These are phyloP conservation scores for Pseudognaphalium luteoalbum DNA, from an alignment of 129 eudicot genomes.

Conservation along the genomic window DNA sequence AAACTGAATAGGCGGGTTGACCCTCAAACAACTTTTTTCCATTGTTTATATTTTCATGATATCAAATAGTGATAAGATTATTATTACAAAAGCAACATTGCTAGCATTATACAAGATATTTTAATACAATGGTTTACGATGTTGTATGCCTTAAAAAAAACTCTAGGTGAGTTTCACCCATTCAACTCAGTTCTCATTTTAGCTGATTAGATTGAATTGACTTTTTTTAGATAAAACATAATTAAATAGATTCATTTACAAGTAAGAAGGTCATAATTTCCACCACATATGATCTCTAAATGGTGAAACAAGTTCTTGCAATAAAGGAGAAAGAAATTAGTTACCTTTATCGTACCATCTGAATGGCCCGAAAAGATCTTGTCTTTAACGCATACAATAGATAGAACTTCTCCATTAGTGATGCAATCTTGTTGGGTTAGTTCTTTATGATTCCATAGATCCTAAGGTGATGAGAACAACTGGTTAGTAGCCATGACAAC, in stretches of 20 bases:
- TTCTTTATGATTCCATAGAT: conserved; percentile 74
- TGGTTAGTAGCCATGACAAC: conserved; percentile 22
- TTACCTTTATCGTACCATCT: conserved; percentile 79
- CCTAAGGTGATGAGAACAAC: conserved; percentile 39
- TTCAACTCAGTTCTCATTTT: not conserved
- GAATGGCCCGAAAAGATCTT: conserved; percentile 72
- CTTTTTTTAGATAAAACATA: not conserved
- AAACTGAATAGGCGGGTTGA: not conserved
- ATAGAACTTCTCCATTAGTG: conserved; percentile 59
- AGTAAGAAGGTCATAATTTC: not conserved
- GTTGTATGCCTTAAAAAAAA: not conserved
- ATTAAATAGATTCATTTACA: not conserved
- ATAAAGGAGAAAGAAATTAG: not conserved
- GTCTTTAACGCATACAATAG: conserved; percentile 47
- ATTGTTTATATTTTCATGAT: not conserved
- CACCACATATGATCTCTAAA: conserved; percentile 1
- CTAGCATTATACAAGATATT: not conserved
- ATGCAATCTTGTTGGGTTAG: conserved; percentile 62
- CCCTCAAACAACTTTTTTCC: not conserved
- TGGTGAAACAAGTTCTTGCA: not conserved
- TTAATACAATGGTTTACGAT: not conserved
- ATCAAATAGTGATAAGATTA: not conserved
- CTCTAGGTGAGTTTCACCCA: not conserved
- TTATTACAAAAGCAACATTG: not conserved
- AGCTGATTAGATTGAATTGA: not conserved